Evolutionary conservation across 1,139 yeast genomes (phyloP).

Genomic region (Debaryomyces coudertii): DNA sequence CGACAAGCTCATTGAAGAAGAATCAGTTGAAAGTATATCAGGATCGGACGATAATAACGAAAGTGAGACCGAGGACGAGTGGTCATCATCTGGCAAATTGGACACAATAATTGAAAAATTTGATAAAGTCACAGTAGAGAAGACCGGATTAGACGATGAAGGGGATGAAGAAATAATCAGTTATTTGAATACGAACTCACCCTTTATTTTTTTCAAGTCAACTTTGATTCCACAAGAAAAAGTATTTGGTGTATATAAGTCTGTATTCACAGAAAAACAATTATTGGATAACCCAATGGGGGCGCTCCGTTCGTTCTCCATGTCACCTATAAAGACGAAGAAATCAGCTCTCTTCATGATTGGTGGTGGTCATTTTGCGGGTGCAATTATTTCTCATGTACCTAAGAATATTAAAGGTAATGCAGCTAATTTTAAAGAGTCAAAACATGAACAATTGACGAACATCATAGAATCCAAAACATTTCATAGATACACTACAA

Average conservation of each 20-base stretch:
- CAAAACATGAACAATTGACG: conserved; percentile 60
- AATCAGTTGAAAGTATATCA: conserved; percentile 60
- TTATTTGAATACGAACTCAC: conserved; percentile 65
- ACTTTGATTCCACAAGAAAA: conserved; percentile 43
- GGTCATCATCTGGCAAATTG: conserved; percentile 18
- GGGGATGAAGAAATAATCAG: conserved; percentile 44
- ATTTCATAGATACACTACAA: conserved; percentile 91
- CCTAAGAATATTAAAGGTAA: conserved; percentile 60
- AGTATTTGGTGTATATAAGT: conserved; percentile 72
- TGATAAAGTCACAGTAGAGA: conserved; percentile 15
- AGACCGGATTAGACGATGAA: conserved; percentile 13
- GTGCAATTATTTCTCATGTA: conserved; percentile 82
- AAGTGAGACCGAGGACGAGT: conserved; percentile 24
- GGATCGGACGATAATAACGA: conserved; percentile 42
- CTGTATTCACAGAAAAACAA: conserved; percentile 51
- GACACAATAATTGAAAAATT: conserved; percentile 40
- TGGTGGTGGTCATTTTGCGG: conserved; percentile 99
- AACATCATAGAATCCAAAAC: conserved; percentile 76
- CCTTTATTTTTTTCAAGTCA: conserved; percentile 60
- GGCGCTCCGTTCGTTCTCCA: conserved; percentile 40
- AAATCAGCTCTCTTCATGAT: conserved; percentile 85
- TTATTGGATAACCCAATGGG: conserved; percentile 42
- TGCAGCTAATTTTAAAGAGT: conserved; percentile 45
- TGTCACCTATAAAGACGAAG: conserved; percentile 22
- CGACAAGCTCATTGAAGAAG: conserved; percentile 54